Evolutionary conservation across 2,329 filamentous ascomycete genomes (phyloP), one percentile per base, ranked within the genome.

Genomic region (Septoria petroselini): DNA sequence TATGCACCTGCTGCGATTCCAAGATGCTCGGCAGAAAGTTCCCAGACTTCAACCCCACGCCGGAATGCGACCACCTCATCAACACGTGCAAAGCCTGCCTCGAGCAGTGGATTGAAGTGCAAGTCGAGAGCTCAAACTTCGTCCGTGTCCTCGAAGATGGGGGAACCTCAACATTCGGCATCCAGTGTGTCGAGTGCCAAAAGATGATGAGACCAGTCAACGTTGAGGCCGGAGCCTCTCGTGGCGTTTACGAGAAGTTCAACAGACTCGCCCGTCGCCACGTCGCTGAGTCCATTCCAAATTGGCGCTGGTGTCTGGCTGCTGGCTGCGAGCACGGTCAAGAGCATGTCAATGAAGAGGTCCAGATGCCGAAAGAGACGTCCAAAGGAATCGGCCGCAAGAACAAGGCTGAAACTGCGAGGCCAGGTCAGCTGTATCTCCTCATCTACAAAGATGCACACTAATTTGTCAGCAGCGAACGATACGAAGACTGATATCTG

Each of bases 241-340:
- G 63, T 4, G 67, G 70, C 12, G 69, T 72, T 1, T 51, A 69
- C 70, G 15, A 59, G 67, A 40, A 66, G 69, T 17, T 70, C 71
- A 1, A 72, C 11, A 47, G 58, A 41, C 41, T 55, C 12, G 60
- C 61, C 40, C 58, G 60, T 7, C 55, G 54, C 3, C 53, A 58
- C 34, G 58, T 64, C 25, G 57, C 46, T n/a, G 63, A 65, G 4
- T 50, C 42, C 30, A 61, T 54, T 3, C 64, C 62, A 15, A 55
- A 71, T 19, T 82, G 79, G 58, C 63, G 73, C 12, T 80, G 76
- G 74, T 83, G 80, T 56, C 68, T 78, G 1, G 50, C 57, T 17
- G 65, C 75, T 1, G 67, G 65, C 2, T 83, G 80, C 56, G 70
- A 68, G 6, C 73, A 71, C 1, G 78, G 79, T 0, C 78, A 82